A percentile compares a stretch with the other conserved stretches of the same genome.
These are phyloP conservation scores for Yamadazyma takamatsuzukensis DNA, from an alignment of 805 yeast species.

Conservation along the genomic window DNA sequence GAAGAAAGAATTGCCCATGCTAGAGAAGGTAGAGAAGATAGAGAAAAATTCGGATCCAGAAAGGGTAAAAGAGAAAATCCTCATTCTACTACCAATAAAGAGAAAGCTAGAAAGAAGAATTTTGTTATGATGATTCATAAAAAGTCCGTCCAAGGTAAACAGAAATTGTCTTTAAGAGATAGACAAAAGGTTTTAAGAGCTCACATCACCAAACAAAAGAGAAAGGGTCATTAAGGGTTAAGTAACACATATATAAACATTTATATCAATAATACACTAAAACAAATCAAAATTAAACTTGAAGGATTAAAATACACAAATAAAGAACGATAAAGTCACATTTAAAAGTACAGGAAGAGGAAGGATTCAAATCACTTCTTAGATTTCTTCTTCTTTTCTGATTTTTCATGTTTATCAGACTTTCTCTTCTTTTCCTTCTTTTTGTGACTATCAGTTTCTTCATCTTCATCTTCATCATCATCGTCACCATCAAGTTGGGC, in stretches of 20 bases:
- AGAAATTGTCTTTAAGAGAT: conserved; percentile 83
- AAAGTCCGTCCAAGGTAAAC: conserved; percentile 90
- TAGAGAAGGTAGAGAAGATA: conserved; percentile 87
- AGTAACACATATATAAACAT: not conserved
- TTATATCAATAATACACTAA: conserved; percentile 2
- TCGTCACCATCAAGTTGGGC: conserved; percentile 4
- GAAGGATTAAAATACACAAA: conserved; percentile 6
- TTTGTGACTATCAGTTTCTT: conserved; percentile 33
- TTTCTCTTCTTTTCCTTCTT: conserved; percentile 42
- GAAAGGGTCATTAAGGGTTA: conserved; percentile 54
- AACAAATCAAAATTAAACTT: conserved; percentile 4
- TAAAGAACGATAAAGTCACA: conserved; percentile 2
- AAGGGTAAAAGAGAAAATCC: conserved; percentile 72
- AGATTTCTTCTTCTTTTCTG: conserved; percentile 15
- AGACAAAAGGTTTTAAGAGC: conserved; percentile 83
- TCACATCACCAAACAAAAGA: conserved; percentile 87
- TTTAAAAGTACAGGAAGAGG: not conserved
- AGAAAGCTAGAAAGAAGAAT: conserved; percentile 97
- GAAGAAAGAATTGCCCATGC: conserved; percentile 89
- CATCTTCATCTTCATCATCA: conserved; percentile 4
- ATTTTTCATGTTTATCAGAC: conserved; percentile 14
- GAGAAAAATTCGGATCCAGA: conserved; percentile 86
- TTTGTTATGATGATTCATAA: conserved; percentile 98
- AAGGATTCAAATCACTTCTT: conserved; percentile 12
- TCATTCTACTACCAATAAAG: conserved; percentile 92